Base-by-base conservation (phyloP, 2,329 filamentous ascomycete species). In the Fusarium albosuccineum region DNA sequence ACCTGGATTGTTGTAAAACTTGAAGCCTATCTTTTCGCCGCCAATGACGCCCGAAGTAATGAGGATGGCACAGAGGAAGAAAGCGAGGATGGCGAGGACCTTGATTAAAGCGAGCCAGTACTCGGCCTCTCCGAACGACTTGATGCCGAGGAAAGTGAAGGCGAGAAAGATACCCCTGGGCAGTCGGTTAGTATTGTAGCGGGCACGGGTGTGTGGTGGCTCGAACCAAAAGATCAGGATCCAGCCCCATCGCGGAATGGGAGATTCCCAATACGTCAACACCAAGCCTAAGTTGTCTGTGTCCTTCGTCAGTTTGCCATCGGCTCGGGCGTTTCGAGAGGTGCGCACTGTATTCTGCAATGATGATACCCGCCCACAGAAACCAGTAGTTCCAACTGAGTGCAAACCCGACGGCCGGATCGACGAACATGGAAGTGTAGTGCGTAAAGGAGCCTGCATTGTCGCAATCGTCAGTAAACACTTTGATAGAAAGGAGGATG, bases 11-110 rank as follows among this genome's bases (percentile, higher is more conserved):
- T 45, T 14, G 40, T 60, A 60, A 10, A 60, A 63, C n/a, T 63
- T 56, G 50, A 56, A 63, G 8, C 71, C 71, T 16, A 71, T 62
- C 8, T 60, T 63, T n/a, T 72, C 61, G 13, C 66, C 68, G 9
- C 67, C 60, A 16, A 71, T 70, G 6, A 57, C 66, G 9, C 70
- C 70, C 4, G 60, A 62, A 27, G 60, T 71, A 50, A 62, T 68
- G 8, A 72, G 64, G 14, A 63, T 63, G 5, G 60, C 60, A 27
- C 57, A 63, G 14, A 60, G 40, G 48, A 62, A 60, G 39, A 63
- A 60, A 17, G 60, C 50, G 1, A 60, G 33, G 9, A 63, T 60
- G 9, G 60, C 56, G n/a, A 60, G 14, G 29, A 63, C 36, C 8
- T 63, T 60, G 27, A 63, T 56, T 11, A 60, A 9, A 2, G 55